phyloP scores from a whole-genome alignment of 2,329 filamentous ascomycete species.

The Paecilomyces sp. region DNA sequence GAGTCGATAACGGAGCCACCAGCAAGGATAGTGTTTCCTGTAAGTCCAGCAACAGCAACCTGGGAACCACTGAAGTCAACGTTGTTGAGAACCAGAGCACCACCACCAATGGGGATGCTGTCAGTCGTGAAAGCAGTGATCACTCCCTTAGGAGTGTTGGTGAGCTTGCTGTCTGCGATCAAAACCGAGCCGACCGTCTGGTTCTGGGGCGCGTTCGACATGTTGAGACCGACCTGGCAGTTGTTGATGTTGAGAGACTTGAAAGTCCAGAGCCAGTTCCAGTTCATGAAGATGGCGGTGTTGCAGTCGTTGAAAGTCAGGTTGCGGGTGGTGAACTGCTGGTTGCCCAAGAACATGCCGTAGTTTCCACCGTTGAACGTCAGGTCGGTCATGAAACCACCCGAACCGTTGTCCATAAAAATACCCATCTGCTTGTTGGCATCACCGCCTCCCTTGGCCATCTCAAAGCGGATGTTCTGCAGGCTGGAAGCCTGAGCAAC shows the following conservation, averaged over 20 bases:
- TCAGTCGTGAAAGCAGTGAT: conserved; percentile 63
- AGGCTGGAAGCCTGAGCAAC: conserved; percentile 75
- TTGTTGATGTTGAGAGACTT: conserved; percentile 69
- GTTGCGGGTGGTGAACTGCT: conserved; percentile 83
- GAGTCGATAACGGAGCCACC: conserved; percentile 63
- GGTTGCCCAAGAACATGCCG: conserved; percentile 74
- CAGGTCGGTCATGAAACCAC: conserved; percentile 76
- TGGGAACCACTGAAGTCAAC: conserved; percentile 71
- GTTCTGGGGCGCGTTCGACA: conserved; percentile 57
- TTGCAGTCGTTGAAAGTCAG: conserved; percentile 73
- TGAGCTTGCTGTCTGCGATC: conserved; percentile 72
- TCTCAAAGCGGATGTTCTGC: conserved; percentile 76
- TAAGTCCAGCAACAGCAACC: conserved; percentile 56
- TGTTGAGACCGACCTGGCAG: conserved; percentile 69
- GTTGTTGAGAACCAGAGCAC: conserved; percentile 80
- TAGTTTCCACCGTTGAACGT: conserved; percentile 75
- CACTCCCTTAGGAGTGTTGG: conserved; percentile 68
- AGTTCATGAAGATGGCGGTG: conserved; percentile 82
- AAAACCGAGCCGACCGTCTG: conserved; percentile 83
- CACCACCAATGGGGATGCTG: conserved; percentile 62
- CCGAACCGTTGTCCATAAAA: conserved; percentile 80
- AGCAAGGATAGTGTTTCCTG: conserved; percentile 55
- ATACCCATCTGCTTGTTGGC: conserved; percentile 67
- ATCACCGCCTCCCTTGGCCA: conserved; percentile 58
- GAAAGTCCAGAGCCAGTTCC: conserved; percentile 84